Evolutionary conservation across 352 stramenopile genomes (phyloP).

Genomic region (Phytophthora multivora): DNA sequence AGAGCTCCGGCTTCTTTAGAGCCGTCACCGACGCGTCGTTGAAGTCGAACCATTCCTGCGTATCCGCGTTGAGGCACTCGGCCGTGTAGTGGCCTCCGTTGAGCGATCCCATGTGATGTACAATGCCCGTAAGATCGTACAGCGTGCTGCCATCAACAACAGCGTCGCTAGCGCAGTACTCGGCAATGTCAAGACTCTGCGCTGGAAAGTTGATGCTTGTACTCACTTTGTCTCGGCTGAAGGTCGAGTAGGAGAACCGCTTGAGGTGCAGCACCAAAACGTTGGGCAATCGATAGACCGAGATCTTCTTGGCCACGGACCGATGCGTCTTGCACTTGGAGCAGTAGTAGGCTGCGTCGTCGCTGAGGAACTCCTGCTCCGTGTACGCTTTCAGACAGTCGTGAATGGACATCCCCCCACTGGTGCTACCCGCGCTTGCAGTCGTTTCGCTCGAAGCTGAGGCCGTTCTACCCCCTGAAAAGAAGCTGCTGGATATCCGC

Average conservation of each 20-base stretch:
- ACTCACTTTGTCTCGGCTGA: slow-evolving; percentile 79
- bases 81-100: slow-evolving; percentile 87
- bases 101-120: slow-evolving; percentile 80
- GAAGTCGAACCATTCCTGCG: slow-evolving; percentile 82
- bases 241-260: slow-evolving; percentile 84
- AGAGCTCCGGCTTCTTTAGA: slow-evolving; percentile 67
- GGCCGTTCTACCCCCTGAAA: slow-evolving; percentile 26
- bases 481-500: slow-evolving; percentile 46
- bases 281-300: slow-evolving; percentile 74
- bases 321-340: slow-evolving; percentile 74
- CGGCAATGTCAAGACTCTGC: slow-evolving; percentile 62
- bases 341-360: slow-evolving; percentile 78
- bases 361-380: slow-evolving; percentile 63
- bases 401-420: slow-evolving; percentile 49
- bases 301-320: slow-evolving; percentile 76
- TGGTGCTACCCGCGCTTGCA: background rate
- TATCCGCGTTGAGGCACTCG: slow-evolving; percentile 72
- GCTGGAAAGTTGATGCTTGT: slow-evolving; percentile 67
- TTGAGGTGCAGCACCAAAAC: slow-evolving; percentile 91
- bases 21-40: slow-evolving; percentile 73
- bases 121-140: slow-evolving; percentile 82
- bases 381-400: slow-evolving; percentile 79
- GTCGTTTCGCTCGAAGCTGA: slow-evolving; percentile 15
- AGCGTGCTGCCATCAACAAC: slow-evolving; percentile 69
- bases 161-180: slow-evolving; percentile 71